Conservation (phyloP, 1,139 yeast genomes). For the Suhomyces wounanorum region DNA sequence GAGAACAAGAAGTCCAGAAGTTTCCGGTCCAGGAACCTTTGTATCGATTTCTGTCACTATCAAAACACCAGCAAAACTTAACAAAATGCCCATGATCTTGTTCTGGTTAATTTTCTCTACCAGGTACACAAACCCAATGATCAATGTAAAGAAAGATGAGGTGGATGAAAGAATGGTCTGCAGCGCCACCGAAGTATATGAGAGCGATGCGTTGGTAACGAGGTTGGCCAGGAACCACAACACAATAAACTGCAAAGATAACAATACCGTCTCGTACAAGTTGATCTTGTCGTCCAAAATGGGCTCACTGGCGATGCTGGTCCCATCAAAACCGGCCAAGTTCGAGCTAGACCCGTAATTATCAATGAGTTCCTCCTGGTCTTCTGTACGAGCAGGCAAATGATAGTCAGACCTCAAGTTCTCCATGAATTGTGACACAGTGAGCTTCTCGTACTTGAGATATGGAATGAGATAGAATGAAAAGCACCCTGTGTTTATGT, state of each 20-base stretch:
- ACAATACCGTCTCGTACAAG: constrained; percentile 50
- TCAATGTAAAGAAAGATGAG: constrained; percentile 85
- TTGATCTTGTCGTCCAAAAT: constrained; percentile 27
- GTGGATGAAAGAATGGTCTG: constrained; percentile 92
- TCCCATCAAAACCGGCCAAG: constrained; percentile 16
- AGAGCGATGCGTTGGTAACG: constrained; percentile 81
- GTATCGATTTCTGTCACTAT: constrained; percentile 68
- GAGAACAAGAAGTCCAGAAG: constrained; percentile 45
- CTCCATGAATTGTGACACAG: constrained; percentile 27
- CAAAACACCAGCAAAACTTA: constrained; percentile 78
- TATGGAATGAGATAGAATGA: constrained; percentile 74
- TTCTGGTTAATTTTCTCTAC: constrained; percentile 67
- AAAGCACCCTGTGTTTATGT: constrained; percentile 85
- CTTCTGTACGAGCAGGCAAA: constrained; percentile 6
- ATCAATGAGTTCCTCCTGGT: constrained; percentile 12
- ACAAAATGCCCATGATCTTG: constrained; percentile 67
- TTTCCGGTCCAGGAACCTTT: constrained; percentile 35
- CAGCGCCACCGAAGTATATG: constrained; percentile 88
- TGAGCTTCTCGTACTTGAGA: constrained; percentile 26
- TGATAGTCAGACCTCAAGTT: constrained; percentile 26
- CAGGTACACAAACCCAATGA: constrained; percentile 73
- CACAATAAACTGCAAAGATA: constrained; percentile 79
- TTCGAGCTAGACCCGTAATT: constrained; percentile 28
- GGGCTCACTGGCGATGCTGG: constrained; percentile 6
- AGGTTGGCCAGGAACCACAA: constrained; percentile 91